Evolutionary conservation across 345 rosid species (phyloP).

Genomic region (Iberis pinnata): DNA sequence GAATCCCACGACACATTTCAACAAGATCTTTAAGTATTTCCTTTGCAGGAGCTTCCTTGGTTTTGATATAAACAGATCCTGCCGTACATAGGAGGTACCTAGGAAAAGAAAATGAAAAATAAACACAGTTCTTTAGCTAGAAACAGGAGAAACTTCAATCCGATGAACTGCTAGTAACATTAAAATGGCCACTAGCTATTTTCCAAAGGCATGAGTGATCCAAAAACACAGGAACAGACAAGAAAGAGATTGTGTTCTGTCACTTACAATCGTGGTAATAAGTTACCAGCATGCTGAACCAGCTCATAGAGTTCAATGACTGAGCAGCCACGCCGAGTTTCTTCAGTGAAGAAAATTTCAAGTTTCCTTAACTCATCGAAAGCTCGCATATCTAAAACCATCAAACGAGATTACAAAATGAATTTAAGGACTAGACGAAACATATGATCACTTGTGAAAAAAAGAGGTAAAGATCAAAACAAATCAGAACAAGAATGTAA

Average conservation of each 20-base stretch:
- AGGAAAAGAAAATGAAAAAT: conserved; percentile 14
- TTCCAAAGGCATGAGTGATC: not conserved
- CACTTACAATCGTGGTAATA: conserved; percentile 88
- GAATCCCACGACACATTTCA: conserved; percentile 99
- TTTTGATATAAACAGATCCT: conserved; percentile 90
- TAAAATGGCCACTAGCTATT: not conserved
- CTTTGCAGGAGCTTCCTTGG: conserved; percentile 98
- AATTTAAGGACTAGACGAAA: conserved; percentile 1
- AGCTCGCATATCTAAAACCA: conserved; percentile 74
- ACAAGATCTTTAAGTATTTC: conserved; percentile 98
- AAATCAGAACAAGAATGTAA: no score
- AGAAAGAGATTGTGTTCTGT: conserved; percentile 1
- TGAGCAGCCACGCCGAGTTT: conserved; percentile 86
- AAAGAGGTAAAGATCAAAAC: not conserved
- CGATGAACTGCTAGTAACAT: not conserved
- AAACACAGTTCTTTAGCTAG: not conserved
- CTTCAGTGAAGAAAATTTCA: conserved; percentile 92
- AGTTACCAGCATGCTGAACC: conserved; percentile 98
- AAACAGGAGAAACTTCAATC: not conserved
- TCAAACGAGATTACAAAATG: conserved; percentile 13
- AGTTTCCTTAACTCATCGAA: conserved; percentile 95
- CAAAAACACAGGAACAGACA: not conserved
- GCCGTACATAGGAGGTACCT: conserved; percentile 97
- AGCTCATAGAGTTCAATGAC: conserved; percentile 92
- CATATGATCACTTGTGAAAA: not conserved